Base-by-base conservation (phyloP, 2,329 filamentous ascomycete genomes). In the Pezicula carpinea region DNA sequence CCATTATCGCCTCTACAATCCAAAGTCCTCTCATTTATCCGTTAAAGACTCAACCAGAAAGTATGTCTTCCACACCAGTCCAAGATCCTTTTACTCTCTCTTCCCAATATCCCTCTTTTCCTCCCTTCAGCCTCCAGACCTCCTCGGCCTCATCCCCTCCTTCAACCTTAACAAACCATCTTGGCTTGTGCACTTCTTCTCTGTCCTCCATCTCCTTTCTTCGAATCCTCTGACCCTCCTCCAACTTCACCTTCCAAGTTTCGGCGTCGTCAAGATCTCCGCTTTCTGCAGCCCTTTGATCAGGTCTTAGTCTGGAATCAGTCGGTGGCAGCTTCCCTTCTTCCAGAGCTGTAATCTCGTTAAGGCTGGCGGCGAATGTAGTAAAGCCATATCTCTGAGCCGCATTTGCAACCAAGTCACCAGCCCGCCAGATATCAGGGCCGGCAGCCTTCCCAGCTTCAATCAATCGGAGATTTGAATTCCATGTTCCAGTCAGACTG, bases 81-180 rank as follows among this genome's bases (percentile, higher is more conserved):
- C 88, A 96, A 47, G 72, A 72, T 1, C 83, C 83, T 53, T 71
- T 79, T 3, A 74, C 76, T 51, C 92, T 79, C 68, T 89, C 85
- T 63, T 96, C 91, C 93, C 93, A 99, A 68, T 99, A 99, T 7
- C 89, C 84, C 15, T 95, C 89, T 67, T 85, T 90, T 17, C 90
- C 89, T 3, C 74, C 73, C 70, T 84, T 93, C 53, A 96, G 66
- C 59, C 82, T 78, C 87, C 87, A 88, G 10, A 85, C 74, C 61
- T 87, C 82, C 61, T 87, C 83, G 4, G 77, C 71, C 19, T 77
- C 74, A n/a, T 76, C 73, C 38, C 74, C 73, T 40, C 69, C 70
- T 11, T 71, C 71, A 7, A 87, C 82, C 67, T 79, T 84, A 44
- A 82, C 79, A 64, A 99, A 99, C 90, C 92, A 99, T 55, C 79